These are phyloP conservation scores for Rhodotorula sp. DNA, from an alignment of 1,284 basidiomycete genomes.

Conservation along the genomic window DNA sequence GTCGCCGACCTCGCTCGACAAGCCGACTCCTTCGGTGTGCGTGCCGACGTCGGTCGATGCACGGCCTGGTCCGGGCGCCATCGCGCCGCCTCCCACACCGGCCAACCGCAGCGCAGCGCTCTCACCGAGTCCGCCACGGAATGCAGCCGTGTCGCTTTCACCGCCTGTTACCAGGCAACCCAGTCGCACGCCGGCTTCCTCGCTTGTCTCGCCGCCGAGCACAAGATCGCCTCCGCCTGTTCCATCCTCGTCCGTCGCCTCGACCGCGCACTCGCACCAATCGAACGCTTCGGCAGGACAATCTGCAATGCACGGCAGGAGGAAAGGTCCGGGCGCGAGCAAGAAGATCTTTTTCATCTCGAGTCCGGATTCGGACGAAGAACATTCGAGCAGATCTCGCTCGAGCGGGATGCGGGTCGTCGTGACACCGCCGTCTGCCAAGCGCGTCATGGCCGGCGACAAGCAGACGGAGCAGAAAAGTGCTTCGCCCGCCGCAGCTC, in stretches of 20 bases:
- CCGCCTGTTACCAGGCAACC: constrained; percentile 1
- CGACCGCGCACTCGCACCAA: constrained; percentile 1
- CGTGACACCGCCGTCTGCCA: constrained; percentile 13
- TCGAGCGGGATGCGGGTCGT: constrained; percentile 10
- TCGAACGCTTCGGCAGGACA: background rate
- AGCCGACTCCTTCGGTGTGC: background rate
- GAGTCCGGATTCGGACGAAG: constrained; percentile 39
- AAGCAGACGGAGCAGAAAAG: background rate
- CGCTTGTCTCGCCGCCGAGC: constrained; percentile 1
- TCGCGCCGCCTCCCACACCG: constrained; percentile 38
- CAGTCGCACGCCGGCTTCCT: background rate
- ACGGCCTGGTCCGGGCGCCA: constrained; percentile 23
- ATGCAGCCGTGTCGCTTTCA: background rate
- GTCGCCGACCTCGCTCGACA: constrained; percentile 8
- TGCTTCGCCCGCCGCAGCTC: background rate
- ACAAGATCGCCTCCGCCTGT: background rate
- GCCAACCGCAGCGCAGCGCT: constrained; percentile 8
- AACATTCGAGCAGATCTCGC: constrained; percentile 23
- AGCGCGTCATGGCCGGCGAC: background rate
- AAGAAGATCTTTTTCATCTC: constrained; percentile 45
- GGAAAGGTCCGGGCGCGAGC: constrained; percentile 18
- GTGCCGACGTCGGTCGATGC: constrained; percentile 8
- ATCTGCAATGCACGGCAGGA: background rate
- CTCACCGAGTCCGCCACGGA: constrained; percentile 15
- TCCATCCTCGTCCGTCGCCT: background rate